phyloP scores from a whole-genome alignment of 2,329 filamentous ascomycete species.

The Penicillium sp. region DNA sequence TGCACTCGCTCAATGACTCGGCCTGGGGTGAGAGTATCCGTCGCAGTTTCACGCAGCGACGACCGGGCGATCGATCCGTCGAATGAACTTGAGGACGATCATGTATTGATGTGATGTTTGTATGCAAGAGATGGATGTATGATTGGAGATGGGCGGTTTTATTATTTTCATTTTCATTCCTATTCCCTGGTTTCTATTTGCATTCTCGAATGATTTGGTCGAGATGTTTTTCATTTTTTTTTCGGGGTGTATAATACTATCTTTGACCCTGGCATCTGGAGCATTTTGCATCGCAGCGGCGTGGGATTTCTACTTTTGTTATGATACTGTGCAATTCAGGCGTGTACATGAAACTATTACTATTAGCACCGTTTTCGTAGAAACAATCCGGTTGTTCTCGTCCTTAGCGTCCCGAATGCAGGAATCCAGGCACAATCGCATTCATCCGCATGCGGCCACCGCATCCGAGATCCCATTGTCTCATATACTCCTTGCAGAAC shows the following conservation, averaged over 20 bases:
- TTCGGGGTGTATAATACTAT: conserved; percentile 16
- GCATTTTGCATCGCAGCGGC: conserved; percentile 24
- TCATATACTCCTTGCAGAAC: conserved; percentile 22
- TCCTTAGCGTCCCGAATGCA: conserved; percentile 4
- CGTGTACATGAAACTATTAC: conserved; percentile 9
- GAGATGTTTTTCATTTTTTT: conserved; percentile 2
- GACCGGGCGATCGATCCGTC: conserved; percentile 31
- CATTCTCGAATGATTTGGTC: conserved; percentile 5
- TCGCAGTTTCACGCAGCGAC: conserved; percentile 69
- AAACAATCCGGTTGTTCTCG: no score
- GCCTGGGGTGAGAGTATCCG: conserved; percentile 91
- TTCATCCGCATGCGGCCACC: conserved; percentile 20
- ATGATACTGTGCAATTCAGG: no score
- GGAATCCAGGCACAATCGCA: conserved; percentile 14
- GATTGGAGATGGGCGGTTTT: conserved; percentile 3
- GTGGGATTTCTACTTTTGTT: conserved; percentile 15
- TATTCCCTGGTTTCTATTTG: conserved; percentile 8
- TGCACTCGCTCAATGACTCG: conserved; percentile 80
- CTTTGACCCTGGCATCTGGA: conserved; percentile 11
- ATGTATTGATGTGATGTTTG: conserved; percentile 8
- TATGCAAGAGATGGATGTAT: conserved; percentile 7
- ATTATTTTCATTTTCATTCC: conserved; percentile 6
- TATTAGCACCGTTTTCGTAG: conserved; percentile 7
- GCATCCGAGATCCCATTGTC: conserved; percentile 18
- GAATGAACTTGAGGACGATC: conserved; percentile 12